Conservation (phyloP, 2,329 filamentous ascomycete genomes). For the Blumeria graminis region DNA sequence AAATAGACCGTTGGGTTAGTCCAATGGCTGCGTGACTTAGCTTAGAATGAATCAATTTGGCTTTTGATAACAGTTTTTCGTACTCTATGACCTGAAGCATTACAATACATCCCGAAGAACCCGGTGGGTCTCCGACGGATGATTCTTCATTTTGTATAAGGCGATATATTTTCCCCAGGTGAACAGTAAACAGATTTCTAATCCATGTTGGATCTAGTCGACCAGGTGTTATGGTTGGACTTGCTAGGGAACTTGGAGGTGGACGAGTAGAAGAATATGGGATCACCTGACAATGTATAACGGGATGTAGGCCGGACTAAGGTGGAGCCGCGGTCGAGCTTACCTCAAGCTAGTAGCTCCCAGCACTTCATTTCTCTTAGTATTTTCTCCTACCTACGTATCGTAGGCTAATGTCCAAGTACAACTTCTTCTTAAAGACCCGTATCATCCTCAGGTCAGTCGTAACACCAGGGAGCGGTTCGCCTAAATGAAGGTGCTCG, state of each 20-base stretch:
- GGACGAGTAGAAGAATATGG: too few relatives aligned
- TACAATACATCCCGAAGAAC: neutral
- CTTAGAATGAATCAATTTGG: neutral
- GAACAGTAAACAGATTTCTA: neutral
- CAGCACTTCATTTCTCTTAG: too few relatives aligned
- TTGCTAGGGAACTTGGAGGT: too few relatives aligned
- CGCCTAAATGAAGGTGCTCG: neutral
- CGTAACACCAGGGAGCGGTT: neutral
- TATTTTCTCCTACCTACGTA: too few relatives aligned
- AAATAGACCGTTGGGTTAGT: neutral
- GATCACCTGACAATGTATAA: too few relatives aligned
- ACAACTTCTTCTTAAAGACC: too few relatives aligned
- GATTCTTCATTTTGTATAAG: neutral
- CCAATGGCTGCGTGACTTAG: neutral
- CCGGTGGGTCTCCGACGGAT: neutral
- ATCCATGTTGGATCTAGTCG: neutral
- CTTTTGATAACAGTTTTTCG: neutral
- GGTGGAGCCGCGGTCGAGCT: too few relatives aligned
- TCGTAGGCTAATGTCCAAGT: too few relatives aligned
- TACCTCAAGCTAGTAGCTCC: too few relatives aligned
- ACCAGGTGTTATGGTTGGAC: too few relatives aligned
- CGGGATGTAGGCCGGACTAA: too few relatives aligned
- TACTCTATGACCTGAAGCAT: neutral
- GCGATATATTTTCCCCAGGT: neutral
- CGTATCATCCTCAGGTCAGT: too few relatives aligned